Conservation (phyloP, 2,329 filamentous ascomycete species). For the Endocalyx cinctus region DNA sequence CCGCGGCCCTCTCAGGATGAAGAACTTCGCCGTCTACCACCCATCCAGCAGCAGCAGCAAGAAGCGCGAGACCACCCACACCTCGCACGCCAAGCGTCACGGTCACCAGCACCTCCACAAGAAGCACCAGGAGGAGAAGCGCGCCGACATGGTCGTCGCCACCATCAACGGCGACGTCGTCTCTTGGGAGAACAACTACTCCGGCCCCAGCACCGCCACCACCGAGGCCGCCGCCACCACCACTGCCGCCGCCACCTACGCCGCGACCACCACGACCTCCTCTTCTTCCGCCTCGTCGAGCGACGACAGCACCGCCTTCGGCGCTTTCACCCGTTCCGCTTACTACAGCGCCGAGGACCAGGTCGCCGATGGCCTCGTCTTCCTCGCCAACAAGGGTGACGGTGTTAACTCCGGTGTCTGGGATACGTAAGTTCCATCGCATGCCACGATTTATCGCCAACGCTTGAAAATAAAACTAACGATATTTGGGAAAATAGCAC, state of each 20-base stretch:
- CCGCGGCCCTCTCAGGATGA: constrained; percentile 63
- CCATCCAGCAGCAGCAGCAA: constrained; percentile 33
- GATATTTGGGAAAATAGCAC: constrained; percentile 28
- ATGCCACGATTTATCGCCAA: too few relatives aligned
- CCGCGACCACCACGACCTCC: constrained; percentile 13
- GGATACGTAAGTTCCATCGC: constrained; percentile 34
- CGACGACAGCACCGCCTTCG: constrained; percentile 11
- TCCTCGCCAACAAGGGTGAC: constrained; percentile 45
- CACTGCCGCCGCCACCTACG: constrained; percentile 8
- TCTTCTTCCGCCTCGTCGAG: constrained; percentile 6
- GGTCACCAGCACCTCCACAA: constrained; percentile 49
- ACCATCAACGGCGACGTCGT: constrained; percentile 54
- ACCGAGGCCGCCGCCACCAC: constrained; percentile 9
- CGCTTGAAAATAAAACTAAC: constrained; percentile 8
- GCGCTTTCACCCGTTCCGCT: constrained; percentile 36
- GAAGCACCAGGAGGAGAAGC: constrained; percentile 41
- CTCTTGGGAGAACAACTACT: constrained; percentile 55
- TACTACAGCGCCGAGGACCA: constrained; percentile 41
- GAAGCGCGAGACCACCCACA: constrained; percentile 32
- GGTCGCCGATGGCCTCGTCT: constrained; percentile 39
- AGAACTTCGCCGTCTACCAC: constrained; percentile 65
- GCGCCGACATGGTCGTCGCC: constrained; percentile 48
- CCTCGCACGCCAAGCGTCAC: constrained; percentile 33
- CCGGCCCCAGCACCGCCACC: constrained; percentile 28
- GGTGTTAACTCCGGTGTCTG: constrained; percentile 35